Evolutionary conservation across 495 filamentous ascomycete genomes (phyloP).

Genomic region (Xylaria telfairii): DNA sequence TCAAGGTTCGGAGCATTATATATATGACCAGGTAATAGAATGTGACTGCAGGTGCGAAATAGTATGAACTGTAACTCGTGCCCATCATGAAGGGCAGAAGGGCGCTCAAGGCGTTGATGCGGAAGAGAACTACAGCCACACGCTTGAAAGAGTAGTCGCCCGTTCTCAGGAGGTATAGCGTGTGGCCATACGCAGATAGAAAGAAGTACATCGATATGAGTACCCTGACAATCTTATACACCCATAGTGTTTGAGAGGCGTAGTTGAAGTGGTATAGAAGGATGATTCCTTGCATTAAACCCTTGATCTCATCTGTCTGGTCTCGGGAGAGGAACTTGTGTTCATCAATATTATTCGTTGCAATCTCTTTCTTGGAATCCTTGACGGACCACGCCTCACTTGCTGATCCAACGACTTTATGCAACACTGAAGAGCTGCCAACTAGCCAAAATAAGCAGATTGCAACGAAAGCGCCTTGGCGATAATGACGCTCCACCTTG

Average conservation of each 20-base stretch:
- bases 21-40: constrained; percentile 68
- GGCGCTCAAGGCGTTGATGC: constrained; percentile 61
- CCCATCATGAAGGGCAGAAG: constrained; percentile 62
- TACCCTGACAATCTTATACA: constrained; percentile 62
- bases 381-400: constrained; percentile 20
- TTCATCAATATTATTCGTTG: neutral
- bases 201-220: constrained; percentile 67
- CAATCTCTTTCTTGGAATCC: constrained; percentile 22
- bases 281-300: constrained; percentile 66
- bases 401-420: constrained; percentile 31
- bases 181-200: constrained; percentile 65
- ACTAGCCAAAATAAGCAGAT: constrained; percentile 42
- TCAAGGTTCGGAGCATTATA: constrained; percentile 50
- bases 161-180: constrained; percentile 60
- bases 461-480: constrained; percentile 44
- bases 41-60: constrained; percentile 63
- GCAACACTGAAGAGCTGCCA: constrained; percentile 47
- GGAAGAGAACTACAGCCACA: constrained; percentile 55
- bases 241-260: constrained; percentile 55
- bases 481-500: constrained; percentile 62
- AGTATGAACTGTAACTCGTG: constrained; percentile 64
- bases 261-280: constrained; percentile 65
- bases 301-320: constrained; percentile 70
- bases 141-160: constrained; percentile 61
- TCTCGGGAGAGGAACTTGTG: constrained; percentile 54